Conservation (phyloP, 164 flowering plant genomes). For the Warburgia ugandensis region DNA sequence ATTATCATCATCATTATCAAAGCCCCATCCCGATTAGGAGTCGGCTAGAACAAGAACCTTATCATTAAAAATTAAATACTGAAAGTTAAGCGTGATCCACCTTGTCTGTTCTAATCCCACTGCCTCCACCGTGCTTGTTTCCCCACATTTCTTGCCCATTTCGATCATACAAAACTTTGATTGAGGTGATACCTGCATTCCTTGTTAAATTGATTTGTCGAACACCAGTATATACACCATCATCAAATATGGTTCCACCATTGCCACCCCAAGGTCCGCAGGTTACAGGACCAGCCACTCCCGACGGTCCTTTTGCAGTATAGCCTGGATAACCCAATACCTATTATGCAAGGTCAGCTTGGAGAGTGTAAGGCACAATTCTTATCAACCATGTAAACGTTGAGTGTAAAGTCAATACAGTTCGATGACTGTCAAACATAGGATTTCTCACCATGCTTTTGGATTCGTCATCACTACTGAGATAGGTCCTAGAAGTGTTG, state of each 20-base stretch:
- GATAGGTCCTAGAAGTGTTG: conserved; percentile 13
- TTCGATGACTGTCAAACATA: too few species aligned
- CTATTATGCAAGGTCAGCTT: not conserved
- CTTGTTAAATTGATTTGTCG: conserved; percentile 57
- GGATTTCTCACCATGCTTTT: conserved; percentile 24
- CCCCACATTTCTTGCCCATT: conserved; percentile 61
- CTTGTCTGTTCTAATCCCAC: conserved; percentile 51
- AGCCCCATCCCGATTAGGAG: too few species aligned
- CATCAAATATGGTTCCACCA: conserved; percentile 69
- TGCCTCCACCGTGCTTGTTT: conserved; percentile 63
- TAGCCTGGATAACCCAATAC: conserved; percentile 1
- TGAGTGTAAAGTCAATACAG: too few species aligned
- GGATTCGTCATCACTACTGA: conserved; percentile 16
- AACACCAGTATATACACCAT: conserved; percentile 56
- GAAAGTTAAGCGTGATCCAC: conserved; percentile 31
- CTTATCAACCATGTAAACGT: too few species aligned
- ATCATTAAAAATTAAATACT: too few species aligned
- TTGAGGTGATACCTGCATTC: conserved; percentile 43
- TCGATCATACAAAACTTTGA: conserved; percentile 56
- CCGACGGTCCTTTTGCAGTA: conserved; percentile 15
- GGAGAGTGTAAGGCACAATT: too few species aligned
- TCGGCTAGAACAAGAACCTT: too few species aligned
- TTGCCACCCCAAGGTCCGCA: conserved; percentile 88
- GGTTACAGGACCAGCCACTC: conserved; percentile 25
- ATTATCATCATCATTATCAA: not conserved